Conservation (phyloP, 73 alveolate species). For the Stentor coeruleus region DNA sequence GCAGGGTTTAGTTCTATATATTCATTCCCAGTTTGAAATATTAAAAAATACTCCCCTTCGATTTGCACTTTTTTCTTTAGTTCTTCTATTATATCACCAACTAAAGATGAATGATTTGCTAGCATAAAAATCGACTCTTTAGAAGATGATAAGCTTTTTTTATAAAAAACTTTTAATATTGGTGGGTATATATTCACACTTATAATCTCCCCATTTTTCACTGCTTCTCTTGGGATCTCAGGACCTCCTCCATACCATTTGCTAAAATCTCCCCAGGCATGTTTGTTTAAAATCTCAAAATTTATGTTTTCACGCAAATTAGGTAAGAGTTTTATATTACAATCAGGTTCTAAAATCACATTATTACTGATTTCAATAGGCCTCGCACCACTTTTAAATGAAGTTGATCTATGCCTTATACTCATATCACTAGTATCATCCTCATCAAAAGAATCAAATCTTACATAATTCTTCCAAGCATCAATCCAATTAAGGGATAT, state of each 20-base stretch:
- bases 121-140: not conserved
- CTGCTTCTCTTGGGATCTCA: slow-evolving; percentile 8
- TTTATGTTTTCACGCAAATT: not conserved
- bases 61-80: not conserved
- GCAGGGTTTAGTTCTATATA: not conserved
- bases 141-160: not conserved
- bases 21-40: not conserved
- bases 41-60: not conserved
- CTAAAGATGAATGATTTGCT: not conserved
- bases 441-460: not conserved
- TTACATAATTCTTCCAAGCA: slow-evolving; percentile 19
- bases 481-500: not conserved
- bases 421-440: not conserved
- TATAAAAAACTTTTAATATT: not conserved
- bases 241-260: slow-evolving; percentile 24
- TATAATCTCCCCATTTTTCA: not conserved
- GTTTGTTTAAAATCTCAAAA: not conserved
- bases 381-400: not conserved
- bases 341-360: not conserved
- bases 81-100: not conserved
- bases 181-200: not conserved
- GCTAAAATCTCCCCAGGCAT: not conserved
- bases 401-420: not conserved
- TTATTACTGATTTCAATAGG: slow-evolving; percentile 10
- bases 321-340: not conserved